Percentiles rank a stretch among this genome's conserved stretches.
Evolutionary conservation across 495 filamentous ascomycete species (phyloP).

Genomic region (Pyronema omphalodes): DNA sequence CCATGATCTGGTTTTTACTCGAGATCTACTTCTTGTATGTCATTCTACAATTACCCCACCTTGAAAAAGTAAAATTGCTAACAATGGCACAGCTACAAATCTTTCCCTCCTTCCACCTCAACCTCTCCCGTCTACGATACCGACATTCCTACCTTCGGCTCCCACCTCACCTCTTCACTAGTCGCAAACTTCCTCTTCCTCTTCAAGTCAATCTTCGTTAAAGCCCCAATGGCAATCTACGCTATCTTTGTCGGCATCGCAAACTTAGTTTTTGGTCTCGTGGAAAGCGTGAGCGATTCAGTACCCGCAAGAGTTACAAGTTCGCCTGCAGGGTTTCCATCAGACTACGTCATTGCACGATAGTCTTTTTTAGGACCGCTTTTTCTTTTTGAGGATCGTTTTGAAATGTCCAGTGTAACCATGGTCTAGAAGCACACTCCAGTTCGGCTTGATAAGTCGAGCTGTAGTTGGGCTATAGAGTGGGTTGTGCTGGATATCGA

Average conservation of each 20-base stretch:
- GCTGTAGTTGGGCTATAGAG: too few species aligned
- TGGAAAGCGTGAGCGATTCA: not conserved
- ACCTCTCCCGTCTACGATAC: not conserved
- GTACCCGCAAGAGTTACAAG: not conserved
- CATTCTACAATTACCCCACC: not conserved
- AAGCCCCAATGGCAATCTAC: not conserved
- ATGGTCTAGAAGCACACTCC: too few species aligned
- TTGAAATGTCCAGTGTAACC: too few species aligned
- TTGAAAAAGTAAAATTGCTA: not conserved
- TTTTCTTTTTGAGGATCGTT: not conserved
- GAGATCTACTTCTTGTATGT: constrained; percentile 16
- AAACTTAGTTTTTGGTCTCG: not conserved
- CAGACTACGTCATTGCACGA: not conserved
- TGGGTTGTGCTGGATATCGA: too few species aligned
- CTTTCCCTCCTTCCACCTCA: constrained; percentile 8
- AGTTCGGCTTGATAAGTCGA: too few species aligned
- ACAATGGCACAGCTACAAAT: not conserved
- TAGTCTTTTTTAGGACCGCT: not conserved
- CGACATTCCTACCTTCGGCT: constrained; percentile 2
- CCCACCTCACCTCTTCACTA: not conserved
- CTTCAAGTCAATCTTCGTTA: not conserved
- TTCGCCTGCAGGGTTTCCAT: not conserved
- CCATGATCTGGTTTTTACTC: constrained; percentile 14
- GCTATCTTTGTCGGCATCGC: not conserved
- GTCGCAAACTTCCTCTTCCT: not conserved